Conservation (phyloP, 2,329 filamentous ascomycete genomes). For the Colletotrichum sp. region DNA sequence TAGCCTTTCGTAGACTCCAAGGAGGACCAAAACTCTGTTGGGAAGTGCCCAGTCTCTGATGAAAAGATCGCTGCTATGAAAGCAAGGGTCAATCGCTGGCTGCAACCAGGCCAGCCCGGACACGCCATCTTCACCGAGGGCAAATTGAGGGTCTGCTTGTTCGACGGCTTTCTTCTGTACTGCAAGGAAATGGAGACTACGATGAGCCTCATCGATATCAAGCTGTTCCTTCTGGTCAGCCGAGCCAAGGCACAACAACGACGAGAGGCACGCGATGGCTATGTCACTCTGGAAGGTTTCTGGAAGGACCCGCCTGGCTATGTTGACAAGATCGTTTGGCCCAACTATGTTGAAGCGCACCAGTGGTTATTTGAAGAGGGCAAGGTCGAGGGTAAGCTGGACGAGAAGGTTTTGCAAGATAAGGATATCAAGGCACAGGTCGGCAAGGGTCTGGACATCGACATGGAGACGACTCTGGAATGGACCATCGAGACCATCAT, state of each 20-base stretch:
- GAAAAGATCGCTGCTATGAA: conserved; percentile 50
- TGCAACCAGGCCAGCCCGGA: conserved; percentile 47
- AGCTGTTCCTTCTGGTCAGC: conserved; percentile 76
- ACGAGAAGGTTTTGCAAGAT: conserved; percentile 46
- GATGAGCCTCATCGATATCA: conserved; percentile 70
- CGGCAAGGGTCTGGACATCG: conserved; percentile 50
- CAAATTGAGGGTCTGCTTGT: conserved; percentile 64
- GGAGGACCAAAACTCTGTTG: conserved; percentile 68
- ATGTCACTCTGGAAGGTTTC: conserved; percentile 86
- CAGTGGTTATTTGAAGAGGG: conserved; percentile 76
- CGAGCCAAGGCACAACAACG: conserved; percentile 67
- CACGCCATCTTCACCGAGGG: conserved; percentile 34
- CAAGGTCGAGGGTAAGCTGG: conserved; percentile 65
- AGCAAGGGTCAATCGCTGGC: conserved; percentile 51
- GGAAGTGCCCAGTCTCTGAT: conserved; percentile 55
- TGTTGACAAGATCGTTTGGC: conserved; percentile 94
- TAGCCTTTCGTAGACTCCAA: conserved; percentile 57
- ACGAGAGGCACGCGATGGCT: conserved; percentile 72
- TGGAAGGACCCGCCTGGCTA: conserved; percentile 96
- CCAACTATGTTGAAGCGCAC: conserved; percentile 86
- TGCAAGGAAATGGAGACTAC: conserved; percentile 59
- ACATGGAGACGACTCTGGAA: conserved; percentile 65
- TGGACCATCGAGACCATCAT: conserved; percentile 73
- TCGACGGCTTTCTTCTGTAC: conserved; percentile 91
- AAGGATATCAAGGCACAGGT: conserved; percentile 55